phyloP scores from a whole-genome alignment of 1,139 yeast species.

The Suhomyces taliae region DNA sequence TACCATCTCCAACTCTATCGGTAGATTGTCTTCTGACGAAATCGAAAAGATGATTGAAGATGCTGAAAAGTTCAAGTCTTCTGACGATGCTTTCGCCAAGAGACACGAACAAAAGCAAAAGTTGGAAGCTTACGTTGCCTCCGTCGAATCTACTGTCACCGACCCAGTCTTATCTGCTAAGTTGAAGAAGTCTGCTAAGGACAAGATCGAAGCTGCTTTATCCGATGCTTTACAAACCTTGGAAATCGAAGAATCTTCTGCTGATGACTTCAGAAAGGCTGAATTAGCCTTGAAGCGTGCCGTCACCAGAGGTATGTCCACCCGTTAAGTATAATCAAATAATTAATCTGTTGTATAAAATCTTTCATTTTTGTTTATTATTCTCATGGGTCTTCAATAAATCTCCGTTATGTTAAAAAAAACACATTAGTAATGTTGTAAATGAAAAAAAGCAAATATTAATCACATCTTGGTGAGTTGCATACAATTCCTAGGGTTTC shows the following conservation, averaged over 20 bases:
- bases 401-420: constrained; percentile 12
- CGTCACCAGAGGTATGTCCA: constrained; percentile 98
- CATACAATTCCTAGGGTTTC: too few species aligned
- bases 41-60: constrained; percentile 98
- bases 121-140: constrained; percentile 98
- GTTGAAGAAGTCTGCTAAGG: constrained; percentile 97
- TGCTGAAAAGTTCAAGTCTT: constrained; percentile 98
- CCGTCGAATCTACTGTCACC: constrained; percentile 94
- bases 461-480: too few species aligned
- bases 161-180: constrained; percentile 98
- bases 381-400: constrained; percentile 20
- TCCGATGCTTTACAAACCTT: constrained; percentile 98
- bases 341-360: constrained; percentile 19
- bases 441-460: neutral
- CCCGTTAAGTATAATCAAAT: constrained; percentile 66
- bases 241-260: constrained; percentile 93
- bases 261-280: constrained; percentile 99
- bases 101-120: constrained; percentile 99
- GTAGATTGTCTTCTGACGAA: constrained; percentile 97
- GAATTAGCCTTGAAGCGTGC: constrained; percentile 99
- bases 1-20: constrained; percentile 99
- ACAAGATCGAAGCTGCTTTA: constrained; percentile 96
- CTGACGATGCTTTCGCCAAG: constrained; percentile 99
- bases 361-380: constrained; percentile 21
- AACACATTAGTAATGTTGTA: neutral